These are phyloP conservation scores for Pythium aristosporum DNA, from an alignment of 352 stramenopile genomes.

Conservation along the genomic window DNA sequence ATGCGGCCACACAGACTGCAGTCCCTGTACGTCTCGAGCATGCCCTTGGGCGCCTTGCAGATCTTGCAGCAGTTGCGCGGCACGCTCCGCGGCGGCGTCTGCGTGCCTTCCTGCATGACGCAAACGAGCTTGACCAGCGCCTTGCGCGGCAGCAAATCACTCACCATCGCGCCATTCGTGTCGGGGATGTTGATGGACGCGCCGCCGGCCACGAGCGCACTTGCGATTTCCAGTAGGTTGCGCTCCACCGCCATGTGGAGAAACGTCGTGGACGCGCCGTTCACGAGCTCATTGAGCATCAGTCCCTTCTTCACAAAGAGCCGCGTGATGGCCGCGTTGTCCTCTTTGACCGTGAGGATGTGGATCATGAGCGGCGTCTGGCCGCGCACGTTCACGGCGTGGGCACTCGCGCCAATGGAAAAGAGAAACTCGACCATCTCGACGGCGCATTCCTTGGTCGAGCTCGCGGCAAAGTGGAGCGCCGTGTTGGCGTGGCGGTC, in stretches of 20 bases:
- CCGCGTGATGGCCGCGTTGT: conserved; percentile 54
- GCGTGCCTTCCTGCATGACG: conserved; percentile 76
- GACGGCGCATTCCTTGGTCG: conserved; percentile 44
- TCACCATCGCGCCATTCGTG: conserved; percentile 75
- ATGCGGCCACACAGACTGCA: conserved; percentile 75
- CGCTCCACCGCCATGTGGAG: conserved; percentile 81
- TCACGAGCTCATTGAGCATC: conserved; percentile 65
- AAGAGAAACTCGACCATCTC: conserved; percentile 77
- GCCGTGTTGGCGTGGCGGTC: conserved; percentile 81
- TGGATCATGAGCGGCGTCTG: conserved; percentile 85
- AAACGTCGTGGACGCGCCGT: conserved; percentile 73
- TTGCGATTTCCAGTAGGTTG: conserved; percentile 61
- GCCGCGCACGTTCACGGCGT: conserved; percentile 71
- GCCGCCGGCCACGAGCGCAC: conserved; percentile 62
- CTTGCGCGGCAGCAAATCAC: conserved; percentile 76
- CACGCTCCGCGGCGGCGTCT: conserved; percentile 52
- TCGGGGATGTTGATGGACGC: conserved; percentile 86
- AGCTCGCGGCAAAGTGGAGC: conserved; percentile 80
- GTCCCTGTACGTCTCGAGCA: conserved; percentile 74
- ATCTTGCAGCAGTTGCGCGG: conserved; percentile 76
- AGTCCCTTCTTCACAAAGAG: conserved; percentile 53
- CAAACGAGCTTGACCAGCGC: conserved; percentile 73
- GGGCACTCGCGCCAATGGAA: conserved; percentile 54
- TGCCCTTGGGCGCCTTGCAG: conserved; percentile 73
- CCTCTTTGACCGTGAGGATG: conserved; percentile 69